A percentile compares a stretch with the other conserved stretches of the same genome.
These are phyloP conservation scores for Pseudonitzschia pungens DNA, from an alignment of 108 stramenopile genomes.

Conservation along the genomic window DNA sequence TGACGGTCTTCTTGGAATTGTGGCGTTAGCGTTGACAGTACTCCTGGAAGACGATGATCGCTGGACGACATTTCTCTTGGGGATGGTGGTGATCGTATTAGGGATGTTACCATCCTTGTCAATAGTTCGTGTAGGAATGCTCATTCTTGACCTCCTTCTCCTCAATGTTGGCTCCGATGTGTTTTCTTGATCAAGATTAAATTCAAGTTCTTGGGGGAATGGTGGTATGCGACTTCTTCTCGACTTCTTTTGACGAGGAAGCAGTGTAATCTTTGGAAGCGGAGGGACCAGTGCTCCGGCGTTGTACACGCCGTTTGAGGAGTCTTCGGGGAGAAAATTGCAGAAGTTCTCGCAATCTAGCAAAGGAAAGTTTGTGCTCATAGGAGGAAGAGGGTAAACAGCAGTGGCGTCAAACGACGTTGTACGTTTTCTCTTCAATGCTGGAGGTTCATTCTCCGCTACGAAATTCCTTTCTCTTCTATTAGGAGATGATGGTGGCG, in stretches of 20 bases:
- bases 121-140: background rate
- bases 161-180: background rate
- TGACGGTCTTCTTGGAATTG: background rate
- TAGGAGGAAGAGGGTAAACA: background rate
- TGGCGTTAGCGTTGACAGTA: background rate
- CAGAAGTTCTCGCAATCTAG: background rate
- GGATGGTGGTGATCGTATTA: background rate
- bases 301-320: background rate
- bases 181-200: background rate
- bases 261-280: background rate
- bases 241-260: background rate
- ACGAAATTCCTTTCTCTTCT: background rate
- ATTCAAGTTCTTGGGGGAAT: background rate
- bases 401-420: background rate
- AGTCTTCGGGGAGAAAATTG: background rate
- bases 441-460: background rate
- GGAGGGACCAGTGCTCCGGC: background rate
- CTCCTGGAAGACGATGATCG: background rate
- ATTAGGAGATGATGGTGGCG: background rate
- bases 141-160: background rate
- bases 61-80: background rate
- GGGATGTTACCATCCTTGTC: background rate
- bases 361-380: background rate
- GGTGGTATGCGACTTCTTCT: background rate
- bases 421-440: slow-evolving; percentile 3